Percentiles rank a stretch among this genome's conserved stretches.
These are phyloP conservation scores for Metarhizium rileyi DNA, from an alignment of 2,329 filamentous ascomycete genomes.

Conservation along the genomic window DNA sequence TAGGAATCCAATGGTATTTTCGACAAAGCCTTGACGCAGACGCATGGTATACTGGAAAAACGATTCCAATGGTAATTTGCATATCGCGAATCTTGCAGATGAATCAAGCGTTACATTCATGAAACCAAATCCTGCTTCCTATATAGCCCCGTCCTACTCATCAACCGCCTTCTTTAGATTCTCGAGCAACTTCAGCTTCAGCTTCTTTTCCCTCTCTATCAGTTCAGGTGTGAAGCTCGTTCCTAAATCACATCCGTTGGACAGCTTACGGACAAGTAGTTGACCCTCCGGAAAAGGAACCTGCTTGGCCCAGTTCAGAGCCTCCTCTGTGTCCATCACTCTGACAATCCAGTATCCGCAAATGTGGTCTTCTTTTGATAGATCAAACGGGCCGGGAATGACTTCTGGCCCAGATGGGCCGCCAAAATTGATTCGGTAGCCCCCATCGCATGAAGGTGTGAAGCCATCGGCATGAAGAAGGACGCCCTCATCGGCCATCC, in stretches of 20 bases:
- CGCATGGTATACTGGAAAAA: too few relatives aligned
- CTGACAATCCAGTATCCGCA: constrained; percentile 23
- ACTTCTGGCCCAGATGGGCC: constrained; percentile 11
- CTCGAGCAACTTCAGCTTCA: constrained; percentile 6
- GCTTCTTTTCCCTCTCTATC: constrained; percentile 5
- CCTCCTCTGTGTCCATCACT: constrained; percentile 18
- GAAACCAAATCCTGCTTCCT: not conserved
- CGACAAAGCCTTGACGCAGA: too few relatives aligned
- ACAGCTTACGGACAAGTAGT: constrained; percentile 16
- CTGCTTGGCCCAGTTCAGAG: constrained; percentile 21
- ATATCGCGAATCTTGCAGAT: not conserved
- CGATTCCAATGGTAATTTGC: too few relatives aligned
- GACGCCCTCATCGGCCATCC: constrained; percentile 16
- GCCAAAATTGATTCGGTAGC: constrained; percentile 18
- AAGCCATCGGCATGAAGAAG: constrained; percentile 19
- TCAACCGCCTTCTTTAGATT: constrained; percentile 1
- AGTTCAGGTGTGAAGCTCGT: constrained; percentile 11
- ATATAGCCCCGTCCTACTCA: not conserved
- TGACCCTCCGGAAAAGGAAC: constrained; percentile 17
- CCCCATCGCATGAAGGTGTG: constrained; percentile 14
- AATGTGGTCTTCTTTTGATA: constrained; percentile 15
- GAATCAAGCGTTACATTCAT: not conserved
- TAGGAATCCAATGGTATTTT: too few relatives aligned
- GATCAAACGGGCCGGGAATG: constrained; percentile 20
- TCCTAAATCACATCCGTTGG: constrained; percentile 13